Conservation (phyloP, 768 basidiomycete species). For the Termitomyces heimii region DNA sequence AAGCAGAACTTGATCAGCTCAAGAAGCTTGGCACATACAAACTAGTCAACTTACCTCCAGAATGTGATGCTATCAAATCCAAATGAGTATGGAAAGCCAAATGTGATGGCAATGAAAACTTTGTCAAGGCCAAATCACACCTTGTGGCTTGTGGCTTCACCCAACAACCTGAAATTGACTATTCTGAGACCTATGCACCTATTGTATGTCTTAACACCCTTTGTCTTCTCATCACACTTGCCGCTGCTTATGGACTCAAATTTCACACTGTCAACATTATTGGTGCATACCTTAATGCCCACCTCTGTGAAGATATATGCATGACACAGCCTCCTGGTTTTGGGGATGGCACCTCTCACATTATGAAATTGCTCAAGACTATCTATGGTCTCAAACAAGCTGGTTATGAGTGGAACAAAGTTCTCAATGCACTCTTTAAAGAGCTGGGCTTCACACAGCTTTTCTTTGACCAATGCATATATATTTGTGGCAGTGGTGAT, state of each 20-base stretch:
- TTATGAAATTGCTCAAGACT: constrained; percentile 15
- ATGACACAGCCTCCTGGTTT: constrained; percentile 32
- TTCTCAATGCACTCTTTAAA: constrained; percentile 14
- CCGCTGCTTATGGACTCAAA: constrained; percentile 26
- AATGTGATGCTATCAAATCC: constrained; percentile 18
- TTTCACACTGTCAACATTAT: constrained; percentile 11
- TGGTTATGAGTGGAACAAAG: constrained; percentile 20
- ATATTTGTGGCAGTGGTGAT: constrained; percentile 10
- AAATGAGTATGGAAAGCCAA: constrained; percentile 21
- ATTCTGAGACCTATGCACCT: constrained; percentile 23
- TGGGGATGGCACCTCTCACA: not conserved
- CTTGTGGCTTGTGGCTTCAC: not conserved
- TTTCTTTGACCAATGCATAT: constrained; percentile 16
- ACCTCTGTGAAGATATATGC: constrained; percentile 21
- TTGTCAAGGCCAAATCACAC: constrained; percentile 3
- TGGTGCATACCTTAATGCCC: not conserved
- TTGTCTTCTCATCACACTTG: constrained; percentile 25
- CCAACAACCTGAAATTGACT: not conserved
- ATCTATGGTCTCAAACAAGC: constrained; percentile 35
- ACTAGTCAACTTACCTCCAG: constrained; percentile 17
- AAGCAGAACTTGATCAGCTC: constrained; percentile 19
- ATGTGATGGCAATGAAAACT: no score
- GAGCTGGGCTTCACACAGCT: constrained; percentile 14
- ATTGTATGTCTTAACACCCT: constrained; percentile 26
- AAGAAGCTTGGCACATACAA: constrained; percentile 24